Base-by-base conservation (phyloP, 768 basidiomycete species). In the Tulasnella sp. region DNA sequence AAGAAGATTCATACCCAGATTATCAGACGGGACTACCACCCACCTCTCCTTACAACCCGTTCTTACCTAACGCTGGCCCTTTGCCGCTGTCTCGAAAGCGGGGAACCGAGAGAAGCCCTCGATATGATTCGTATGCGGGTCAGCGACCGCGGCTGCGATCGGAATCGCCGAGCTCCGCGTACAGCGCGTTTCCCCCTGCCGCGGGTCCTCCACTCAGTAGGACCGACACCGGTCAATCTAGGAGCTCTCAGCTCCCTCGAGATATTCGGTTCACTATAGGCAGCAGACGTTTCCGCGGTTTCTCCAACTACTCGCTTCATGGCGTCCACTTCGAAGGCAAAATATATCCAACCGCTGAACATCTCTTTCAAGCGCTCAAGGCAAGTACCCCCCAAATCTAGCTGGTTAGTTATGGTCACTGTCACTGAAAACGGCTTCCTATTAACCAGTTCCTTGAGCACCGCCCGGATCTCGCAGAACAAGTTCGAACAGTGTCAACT, bases 221-320 rank as follows among this genome's bases (percentile, higher is more conserved):
- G n/a, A 48, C 8, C n/a, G 5, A 7, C 45, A 27, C 45, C n/a
- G 45, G 45, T 48, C 19, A 27, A 48, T n/a, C n/a, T n/a, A 48
- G 45, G 5, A 15, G 34, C 7, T 38, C 15, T 19, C 45, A 48
- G n/a, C 8, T 10, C n/a, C n/a, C n/a, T 48, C 25, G 19, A 5
- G n/a, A 48, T 7, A 19, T 21, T 19, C 45, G 45, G 25, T 19
- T 48, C 45, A 7, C n/a, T 19, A 5, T 7, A 7, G n/a, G 10
- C 19, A 48, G 46, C 34, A 15, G 34, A 4, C 27, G 27, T 5
- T 49, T 56, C 53, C 50, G 49, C 57, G 34, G 21, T 1, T 82
- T 87, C 68, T 70, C 84, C 67, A 85, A 81, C 65, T 79, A 81
- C 63, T 86, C 87, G 0, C 77, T 73, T 1, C 80, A 87, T 63